Evolutionary conservation across 345 rosid genomes (phyloP).

Genomic region (Eucalyptus caleyi): DNA sequence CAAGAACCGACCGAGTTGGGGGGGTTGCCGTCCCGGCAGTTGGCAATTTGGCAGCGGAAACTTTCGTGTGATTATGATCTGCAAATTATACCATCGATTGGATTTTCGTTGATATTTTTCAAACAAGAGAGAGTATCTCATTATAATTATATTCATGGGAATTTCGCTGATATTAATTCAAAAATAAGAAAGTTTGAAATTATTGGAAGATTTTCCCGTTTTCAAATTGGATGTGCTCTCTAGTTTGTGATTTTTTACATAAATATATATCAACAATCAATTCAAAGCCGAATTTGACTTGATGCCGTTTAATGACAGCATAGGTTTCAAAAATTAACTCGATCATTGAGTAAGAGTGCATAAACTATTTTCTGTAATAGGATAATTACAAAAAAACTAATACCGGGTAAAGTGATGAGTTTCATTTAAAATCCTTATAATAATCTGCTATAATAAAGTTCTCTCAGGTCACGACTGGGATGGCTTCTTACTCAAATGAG

Average conservation of each 20-base stretch:
- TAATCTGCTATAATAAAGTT: neutral
- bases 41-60: neutral
- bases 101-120: neutral
- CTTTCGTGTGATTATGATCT: neutral
- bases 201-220: neutral
- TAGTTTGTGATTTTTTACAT: neutral
- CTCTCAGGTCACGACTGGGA: neutral
- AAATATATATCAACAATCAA: rapidly evolving
- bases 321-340: neutral
- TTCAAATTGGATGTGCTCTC: neutral
- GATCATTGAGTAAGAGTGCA: neutral
- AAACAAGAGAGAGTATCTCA: neutral
- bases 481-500: neutral
- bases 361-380: neutral
- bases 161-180: neutral
- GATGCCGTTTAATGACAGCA: neutral
- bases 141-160: neutral
- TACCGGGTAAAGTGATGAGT: neutral
- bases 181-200: neutral
- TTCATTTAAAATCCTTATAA: neutral
- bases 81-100: neutral
- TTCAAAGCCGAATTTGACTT: neutral
- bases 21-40: neutral
- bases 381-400: neutral
- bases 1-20: neutral